Evolutionary conservation across 1,284 basidiomycete species (phyloP).

Genomic region (Cryptococcus sp.): DNA sequence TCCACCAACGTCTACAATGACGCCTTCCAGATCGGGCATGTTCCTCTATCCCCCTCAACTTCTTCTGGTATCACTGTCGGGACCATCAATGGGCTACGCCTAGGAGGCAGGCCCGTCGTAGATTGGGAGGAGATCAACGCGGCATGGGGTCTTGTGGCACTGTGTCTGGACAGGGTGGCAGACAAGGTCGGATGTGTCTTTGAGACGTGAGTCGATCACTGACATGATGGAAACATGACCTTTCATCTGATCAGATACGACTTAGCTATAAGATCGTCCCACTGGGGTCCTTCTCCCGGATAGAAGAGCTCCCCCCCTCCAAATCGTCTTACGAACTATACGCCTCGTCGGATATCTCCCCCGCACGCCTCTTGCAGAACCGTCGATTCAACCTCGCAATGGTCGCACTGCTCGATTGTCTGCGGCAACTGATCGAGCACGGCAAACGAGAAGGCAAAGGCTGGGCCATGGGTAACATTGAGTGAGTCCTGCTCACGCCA

Average conservation of each 20-base stretch:
- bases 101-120: constrained; percentile 81
- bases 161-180: constrained; percentile 85
- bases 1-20: constrained; percentile 97
- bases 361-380: constrained; percentile 73
- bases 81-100: constrained; percentile 90
- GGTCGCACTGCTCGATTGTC: constrained; percentile 90
- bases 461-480: constrained; percentile 72
- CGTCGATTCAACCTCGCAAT: constrained; percentile 93
- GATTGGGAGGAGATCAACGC: constrained; percentile 99
- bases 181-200: constrained; percentile 84
- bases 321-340: constrained; percentile 83
- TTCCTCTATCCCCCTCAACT: constrained; percentile 27
- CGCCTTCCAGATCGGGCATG: constrained; percentile 93
- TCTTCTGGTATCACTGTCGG: constrained; percentile 62
- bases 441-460: constrained; percentile 67
- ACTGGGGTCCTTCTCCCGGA: constrained; percentile 87
- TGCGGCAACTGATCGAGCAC: constrained; percentile 83
- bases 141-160: constrained; percentile 94
- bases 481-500: constrained; percentile 22
- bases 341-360: constrained; percentile 56
- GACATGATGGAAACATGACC: too few relatives aligned
- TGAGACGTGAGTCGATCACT: constrained; percentile 62
- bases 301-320: constrained; percentile 77
- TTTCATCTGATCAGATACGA: background rate
- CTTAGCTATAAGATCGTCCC: constrained; percentile 79